These are phyloP conservation scores for Yamadazyma sp. DNA, from an alignment of 1,139 yeast species.

Conservation along the genomic window DNA sequence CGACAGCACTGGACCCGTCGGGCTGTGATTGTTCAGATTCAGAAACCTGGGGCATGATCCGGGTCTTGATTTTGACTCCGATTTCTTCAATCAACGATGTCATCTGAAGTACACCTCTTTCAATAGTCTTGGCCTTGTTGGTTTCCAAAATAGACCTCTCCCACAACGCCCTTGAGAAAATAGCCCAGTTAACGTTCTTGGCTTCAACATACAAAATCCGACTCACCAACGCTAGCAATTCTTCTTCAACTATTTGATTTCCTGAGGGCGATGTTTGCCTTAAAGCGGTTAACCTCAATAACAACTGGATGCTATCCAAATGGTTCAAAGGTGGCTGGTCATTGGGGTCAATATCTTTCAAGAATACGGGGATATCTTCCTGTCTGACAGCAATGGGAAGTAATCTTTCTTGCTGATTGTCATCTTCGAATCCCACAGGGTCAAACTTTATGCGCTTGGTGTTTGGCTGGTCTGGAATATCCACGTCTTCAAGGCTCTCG, in stretches of 20 bases:
- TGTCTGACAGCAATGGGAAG: conserved; percentile 62
- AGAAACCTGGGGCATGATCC: conserved; percentile 54
- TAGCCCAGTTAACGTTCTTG: conserved; percentile 64
- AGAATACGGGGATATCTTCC: conserved; percentile 60
- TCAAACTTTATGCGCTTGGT: conserved; percentile 47
- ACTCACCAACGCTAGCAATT: conserved; percentile 68
- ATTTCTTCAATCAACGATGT: conserved; percentile 89
- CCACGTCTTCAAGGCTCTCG: conserved; percentile 59
- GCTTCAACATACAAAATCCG: conserved; percentile 61
- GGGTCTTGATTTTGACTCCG: conserved; percentile 65
- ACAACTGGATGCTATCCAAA: conserved; percentile 69
- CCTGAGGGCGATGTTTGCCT: conserved; percentile 73
- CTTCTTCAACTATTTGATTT: conserved; percentile 75
- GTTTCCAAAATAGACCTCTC: conserved; percentile 85
- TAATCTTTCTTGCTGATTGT: conserved; percentile 31
- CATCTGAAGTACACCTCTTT: conserved; percentile 91
- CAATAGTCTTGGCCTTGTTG: conserved; percentile 78
- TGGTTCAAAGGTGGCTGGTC: conserved; percentile 72
- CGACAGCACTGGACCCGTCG: conserved; percentile 27
- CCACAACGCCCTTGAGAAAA: conserved; percentile 86
- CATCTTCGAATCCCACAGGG: conserved; percentile 16
- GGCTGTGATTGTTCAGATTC: conserved; percentile 22
- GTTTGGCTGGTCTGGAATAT: conserved; percentile 28
- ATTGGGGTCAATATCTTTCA: conserved; percentile 71
- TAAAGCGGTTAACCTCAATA: conserved; percentile 64